Base-by-base conservation (phyloP, 108 stramenopile genomes). In the Skeletonema menzelii region DNA sequence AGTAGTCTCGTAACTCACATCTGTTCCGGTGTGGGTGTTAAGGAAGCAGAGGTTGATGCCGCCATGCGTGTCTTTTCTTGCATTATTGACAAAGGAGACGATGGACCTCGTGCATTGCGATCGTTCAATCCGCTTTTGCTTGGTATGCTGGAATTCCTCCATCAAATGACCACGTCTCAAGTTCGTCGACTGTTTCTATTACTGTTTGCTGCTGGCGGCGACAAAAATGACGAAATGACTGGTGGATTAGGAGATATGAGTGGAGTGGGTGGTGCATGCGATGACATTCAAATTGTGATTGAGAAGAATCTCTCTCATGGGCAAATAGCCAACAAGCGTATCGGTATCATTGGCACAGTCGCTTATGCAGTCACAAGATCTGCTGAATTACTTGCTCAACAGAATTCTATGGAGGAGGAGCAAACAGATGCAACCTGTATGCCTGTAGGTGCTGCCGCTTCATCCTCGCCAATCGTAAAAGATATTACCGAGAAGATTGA, bases 351-450 rank as follows among this genome's bases (percentile, higher is more conserved):
- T 56, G 84, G 84, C 0, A 75, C 75, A 19, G 77, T 82, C 4
- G 77, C 81, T 34, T 85, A 69, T 59, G 84, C 81, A 24, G 81
- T 85, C n/a, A 63, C 76, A 24, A 61, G 77, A 63, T 82, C 80
- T 26, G 37, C 68, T 27, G 53, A 38, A 11, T 27, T 79, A 27
- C 19, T 53, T 35, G 37, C 72, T 8, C 49, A 49, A 35, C 71
- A 80, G n/a, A 12, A 61, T 20, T 46, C 20, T 12, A 60, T 38
- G 22, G 75, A 79, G 12, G 55, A 14, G 13, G 56, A 56, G 8
- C 40, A 27, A 22, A 31, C 61, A 49, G 77, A 69, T 22, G 37
- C 27, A 31, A 61, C 59, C 19, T 20, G 31, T 14, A 68, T 63
- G 34, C 44, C 59, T n/a, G 26, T 32, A 4, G 63, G 53, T 22